phyloP scores from a whole-genome alignment of 768 basidiomycete species.

The Podaxis pistillaris region DNA sequence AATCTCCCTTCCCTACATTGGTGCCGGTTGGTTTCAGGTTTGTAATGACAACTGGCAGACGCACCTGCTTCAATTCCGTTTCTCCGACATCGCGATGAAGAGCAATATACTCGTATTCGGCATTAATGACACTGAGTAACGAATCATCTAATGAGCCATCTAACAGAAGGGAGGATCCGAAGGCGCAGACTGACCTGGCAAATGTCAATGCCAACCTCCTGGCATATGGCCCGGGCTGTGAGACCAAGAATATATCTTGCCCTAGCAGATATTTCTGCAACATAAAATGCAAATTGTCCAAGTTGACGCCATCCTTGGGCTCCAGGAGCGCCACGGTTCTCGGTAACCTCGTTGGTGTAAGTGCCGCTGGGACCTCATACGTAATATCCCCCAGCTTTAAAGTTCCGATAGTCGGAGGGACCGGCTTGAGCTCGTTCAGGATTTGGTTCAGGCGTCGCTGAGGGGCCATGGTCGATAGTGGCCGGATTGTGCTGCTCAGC shows the following conservation, averaged over 20 bases:
- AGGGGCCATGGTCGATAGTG: conserved; percentile 29
- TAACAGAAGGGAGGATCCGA: not conserved
- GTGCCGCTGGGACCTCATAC: conserved; percentile 51
- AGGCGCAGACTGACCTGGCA: conserved; percentile 40
- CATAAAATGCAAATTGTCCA: conserved; percentile 62
- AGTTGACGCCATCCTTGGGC: conserved; percentile 47
- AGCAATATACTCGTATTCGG: conserved; percentile 68
- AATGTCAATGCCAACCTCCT: conserved; percentile 61
- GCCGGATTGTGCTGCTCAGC: conserved; percentile 5
- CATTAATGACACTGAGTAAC: conserved; percentile 49
- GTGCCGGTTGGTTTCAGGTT: no score
- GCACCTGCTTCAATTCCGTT: conserved; percentile 65
- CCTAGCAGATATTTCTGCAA: conserved; percentile 67
- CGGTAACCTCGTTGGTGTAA: conserved; percentile 46
- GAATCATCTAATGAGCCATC: not conserved
- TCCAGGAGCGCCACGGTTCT: conserved; percentile 47
- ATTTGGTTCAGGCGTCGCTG: conserved; percentile 50
- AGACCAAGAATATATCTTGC: conserved; percentile 65
- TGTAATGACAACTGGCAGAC: conserved; percentile 4
- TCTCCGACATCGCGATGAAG: conserved; percentile 71
- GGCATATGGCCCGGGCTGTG: conserved; percentile 68
- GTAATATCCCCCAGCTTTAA: conserved; percentile 56
- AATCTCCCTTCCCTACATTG: conserved; percentile 55
- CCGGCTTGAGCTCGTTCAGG: conserved; percentile 39
- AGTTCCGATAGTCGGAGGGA: conserved; percentile 45